Evolutionary conservation across 345 rosid species (phyloP), one percentile per base, ranked within the genome.

Genomic region (Turnera subulata): DNA sequence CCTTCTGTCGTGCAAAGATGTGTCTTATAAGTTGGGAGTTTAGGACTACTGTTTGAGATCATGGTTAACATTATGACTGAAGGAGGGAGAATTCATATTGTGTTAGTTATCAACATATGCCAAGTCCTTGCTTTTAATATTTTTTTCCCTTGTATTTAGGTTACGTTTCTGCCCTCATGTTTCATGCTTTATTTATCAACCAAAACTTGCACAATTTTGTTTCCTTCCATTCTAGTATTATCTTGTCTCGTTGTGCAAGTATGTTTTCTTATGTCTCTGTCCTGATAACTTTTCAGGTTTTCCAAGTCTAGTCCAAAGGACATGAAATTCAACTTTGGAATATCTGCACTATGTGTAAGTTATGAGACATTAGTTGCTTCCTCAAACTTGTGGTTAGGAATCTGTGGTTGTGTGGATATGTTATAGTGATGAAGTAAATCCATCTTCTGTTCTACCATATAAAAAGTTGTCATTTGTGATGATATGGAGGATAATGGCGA

Each of bases 341-440:
- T 90, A 74, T 73, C 96, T 70, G 89, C 77, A 68, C 90, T 66
- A 67, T 94, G 90, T 66, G 99, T 94, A 79, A 94, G 99, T 85
- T 18, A 29, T 62, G 44, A 23, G 29, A 21, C 23, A 18, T 37
- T 17, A 7, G n/a, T 48, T 38, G 16, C 16, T 24, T 46, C 24
- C 50, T 32, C 11, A 53, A 46, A 37, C n/a, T 26, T 17, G 16
- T 47, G 55, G n/a, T 48, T 14, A 29, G 16, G 37, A 46, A 35
- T 22, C 17, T 8, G 0, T 23, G 18, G 15, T 29, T 49, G 33
- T 24, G 12, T n/a, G n/a, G n/a, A n/a, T n/a, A n/a, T n/a, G n/a
- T n/a, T n/a, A n/a, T n/a, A n/a, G n/a, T n/a, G n/a, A n/a, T n/a
- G n/a, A n/a, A n/a, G n/a, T n/a, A n/a, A n/a, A n/a, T n/a, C n/a